Conservation (phyloP, 1,284 basidiomycete genomes). For the Boletellus deceptivus region DNA sequence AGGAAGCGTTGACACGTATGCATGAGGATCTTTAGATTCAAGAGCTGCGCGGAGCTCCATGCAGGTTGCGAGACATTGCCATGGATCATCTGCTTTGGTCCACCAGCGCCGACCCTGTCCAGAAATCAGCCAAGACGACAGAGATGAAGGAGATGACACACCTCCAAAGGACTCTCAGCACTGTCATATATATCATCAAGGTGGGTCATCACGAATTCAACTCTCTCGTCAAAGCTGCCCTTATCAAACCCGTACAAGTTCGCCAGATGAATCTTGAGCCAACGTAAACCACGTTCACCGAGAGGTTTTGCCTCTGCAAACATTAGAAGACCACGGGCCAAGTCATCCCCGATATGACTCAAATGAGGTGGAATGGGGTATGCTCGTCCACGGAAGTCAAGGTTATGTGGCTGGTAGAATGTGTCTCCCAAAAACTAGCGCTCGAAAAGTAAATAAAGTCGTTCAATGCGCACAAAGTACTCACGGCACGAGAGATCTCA, state of each 20-base stretch:
- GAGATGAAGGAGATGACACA: slow-evolving; percentile 31
- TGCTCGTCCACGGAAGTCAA: slow-evolving; percentile 97
- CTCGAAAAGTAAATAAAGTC: slow-evolving; percentile 2
- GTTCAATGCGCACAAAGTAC: slow-evolving; percentile 29
- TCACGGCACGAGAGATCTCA: slow-evolving; percentile 89
- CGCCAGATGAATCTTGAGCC: slow-evolving; percentile 92
- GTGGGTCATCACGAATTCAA: slow-evolving; percentile 72
- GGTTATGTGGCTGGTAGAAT: slow-evolving; percentile 95
- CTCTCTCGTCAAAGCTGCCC: slow-evolving; percentile 90
- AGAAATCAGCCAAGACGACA: slow-evolving; percentile 9
- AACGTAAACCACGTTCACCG: slow-evolving; percentile 74
- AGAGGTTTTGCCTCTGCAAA: slow-evolving; percentile 85
- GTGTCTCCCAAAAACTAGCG: slow-evolving; percentile 77
- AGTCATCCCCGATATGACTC: slow-evolving; percentile 94
- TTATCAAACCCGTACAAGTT: slow-evolving; percentile 97
- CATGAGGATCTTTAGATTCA: slow-evolving; percentile 68
- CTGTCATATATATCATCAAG: slow-evolving; percentile 82
- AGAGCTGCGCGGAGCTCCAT: slow-evolving; percentile 83
- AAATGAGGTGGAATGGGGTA: slow-evolving; percentile 97
- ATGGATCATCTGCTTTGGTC: slow-evolving; percentile 91
- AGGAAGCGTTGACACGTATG: slow-evolving; percentile 77
- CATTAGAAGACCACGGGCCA: slow-evolving; percentile 85
- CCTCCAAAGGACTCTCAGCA: slow-evolving; percentile 82
- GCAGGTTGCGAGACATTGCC: slow-evolving; percentile 95
- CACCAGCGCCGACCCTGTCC: slow-evolving; percentile 78